Percentiles rank a stretch among this genome's conserved stretches.
Evolutionary conservation across 192 early-diverging fungal genomes (phyloP).

Genomic region (Umbelopsis ramanniana): DNA sequence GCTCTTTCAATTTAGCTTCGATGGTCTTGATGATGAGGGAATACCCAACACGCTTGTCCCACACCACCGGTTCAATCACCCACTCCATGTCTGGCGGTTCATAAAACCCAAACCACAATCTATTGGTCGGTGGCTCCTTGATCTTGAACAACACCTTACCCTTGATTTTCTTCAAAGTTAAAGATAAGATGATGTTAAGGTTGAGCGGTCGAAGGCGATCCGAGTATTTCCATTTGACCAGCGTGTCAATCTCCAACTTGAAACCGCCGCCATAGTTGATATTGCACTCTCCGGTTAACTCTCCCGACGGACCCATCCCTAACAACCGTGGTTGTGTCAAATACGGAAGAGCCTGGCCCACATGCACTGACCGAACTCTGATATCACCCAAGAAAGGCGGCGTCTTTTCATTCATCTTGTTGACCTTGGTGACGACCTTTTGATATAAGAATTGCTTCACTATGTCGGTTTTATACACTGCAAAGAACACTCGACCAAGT

Average conservation of each 20-base stretch:
- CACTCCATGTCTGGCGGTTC: conserved; percentile 78
- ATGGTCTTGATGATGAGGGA: conserved; percentile 81
- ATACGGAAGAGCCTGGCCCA: conserved; percentile 80
- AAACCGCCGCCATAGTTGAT: conserved; percentile 83
- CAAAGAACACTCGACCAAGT: conserved; percentile 80
- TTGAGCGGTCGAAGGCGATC: conserved; percentile 61
- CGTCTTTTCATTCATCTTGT: conserved; percentile 65
- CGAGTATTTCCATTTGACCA: conserved; percentile 43
- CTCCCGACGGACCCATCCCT: conserved; percentile 68
- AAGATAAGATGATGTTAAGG: conserved; percentile 78
- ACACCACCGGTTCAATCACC: conserved; percentile 83
- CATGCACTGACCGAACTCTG: conserved; percentile 74
- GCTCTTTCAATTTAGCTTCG: conserved; percentile 82
- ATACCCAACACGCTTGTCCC: conserved; percentile 80
- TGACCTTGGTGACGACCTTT: conserved; percentile 69
- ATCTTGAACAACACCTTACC: conserved; percentile 83
- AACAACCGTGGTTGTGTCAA: conserved; percentile 79
- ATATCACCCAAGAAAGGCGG: conserved; percentile 84
- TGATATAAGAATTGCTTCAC: conserved; percentile 65
- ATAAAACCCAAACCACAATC: conserved; percentile 90
- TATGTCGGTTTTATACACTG: conserved; percentile 67
- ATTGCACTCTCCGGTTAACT: conserved; percentile 76
- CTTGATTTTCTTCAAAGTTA: conserved; percentile 73
- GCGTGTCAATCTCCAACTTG: conserved; percentile 75
- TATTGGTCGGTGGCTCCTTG: conserved; percentile 81